Conservation (phyloP, 108 stramenopile genomes). For the Licmophora abbreviata region DNA sequence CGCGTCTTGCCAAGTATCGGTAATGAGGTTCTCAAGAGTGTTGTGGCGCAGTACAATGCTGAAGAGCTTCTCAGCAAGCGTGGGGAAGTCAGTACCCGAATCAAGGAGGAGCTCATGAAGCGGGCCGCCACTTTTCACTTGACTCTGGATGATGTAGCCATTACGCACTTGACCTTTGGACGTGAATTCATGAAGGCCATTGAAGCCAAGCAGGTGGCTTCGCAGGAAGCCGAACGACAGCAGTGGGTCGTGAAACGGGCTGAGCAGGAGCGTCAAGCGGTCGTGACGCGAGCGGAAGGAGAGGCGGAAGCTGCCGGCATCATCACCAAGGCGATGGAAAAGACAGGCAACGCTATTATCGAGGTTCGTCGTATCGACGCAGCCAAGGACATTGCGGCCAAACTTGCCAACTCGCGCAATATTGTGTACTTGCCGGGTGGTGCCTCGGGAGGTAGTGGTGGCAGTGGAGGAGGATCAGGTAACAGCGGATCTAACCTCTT, state of each 20-base stretch:
- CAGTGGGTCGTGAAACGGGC: slow-evolving; percentile 93
- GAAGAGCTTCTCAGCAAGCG: slow-evolving; percentile 98
- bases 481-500: slow-evolving; percentile 31
- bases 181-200: slow-evolving; percentile 98
- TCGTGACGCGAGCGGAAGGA: slow-evolving; percentile 97
- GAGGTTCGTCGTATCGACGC: slow-evolving; percentile 99
- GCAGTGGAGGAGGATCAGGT: slow-evolving; percentile 10
- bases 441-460: slow-evolving; percentile 34
- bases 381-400: slow-evolving; percentile 97
- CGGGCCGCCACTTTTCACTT: slow-evolving; percentile 93
- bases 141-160: slow-evolving; percentile 98
- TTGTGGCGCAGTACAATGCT: slow-evolving; percentile 99
- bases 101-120: slow-evolving; percentile 90
- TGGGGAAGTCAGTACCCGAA: slow-evolving; percentile 87
- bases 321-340: slow-evolving; percentile 95
- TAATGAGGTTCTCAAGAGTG: slow-evolving; percentile 98
- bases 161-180: slow-evolving; percentile 98
- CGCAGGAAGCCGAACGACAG: slow-evolving; percentile 98
- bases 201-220: slow-evolving; percentile 99
- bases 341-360: slow-evolving; percentile 94
- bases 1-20: slow-evolving; percentile 98
- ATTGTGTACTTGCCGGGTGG: slow-evolving; percentile 94
- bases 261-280: slow-evolving; percentile 96
- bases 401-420: slow-evolving; percentile 86
- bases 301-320: slow-evolving; percentile 96